Conservation (phyloP, 108 stramenopile species). For the Cylindrotheca fusiformis region DNA sequence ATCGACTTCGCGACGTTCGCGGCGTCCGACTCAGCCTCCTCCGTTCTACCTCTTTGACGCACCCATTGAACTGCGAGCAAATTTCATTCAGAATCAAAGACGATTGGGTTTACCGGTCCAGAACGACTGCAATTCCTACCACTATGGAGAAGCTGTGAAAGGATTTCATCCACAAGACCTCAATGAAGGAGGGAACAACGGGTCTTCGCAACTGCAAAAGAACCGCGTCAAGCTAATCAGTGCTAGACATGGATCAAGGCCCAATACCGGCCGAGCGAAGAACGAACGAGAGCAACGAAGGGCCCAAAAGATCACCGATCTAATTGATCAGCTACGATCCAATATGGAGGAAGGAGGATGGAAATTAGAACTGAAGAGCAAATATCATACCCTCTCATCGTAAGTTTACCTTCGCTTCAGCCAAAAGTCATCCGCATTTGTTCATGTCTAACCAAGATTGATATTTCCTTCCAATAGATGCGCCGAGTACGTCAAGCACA, state of each 20-base stretch:
- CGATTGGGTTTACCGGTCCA: constrained; percentile 32
- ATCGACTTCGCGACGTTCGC: neutral
- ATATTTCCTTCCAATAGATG: constrained; percentile 42
- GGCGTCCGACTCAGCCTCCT: constrained; percentile 12
- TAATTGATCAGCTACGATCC: constrained; percentile 65
- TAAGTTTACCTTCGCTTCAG: constrained; percentile 37
- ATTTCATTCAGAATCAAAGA: constrained; percentile 39
- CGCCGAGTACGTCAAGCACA: constrained; percentile 66
- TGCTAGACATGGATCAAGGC: constrained; percentile 29
- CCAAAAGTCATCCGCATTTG: neutral
- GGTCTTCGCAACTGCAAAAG: constrained; percentile 2
- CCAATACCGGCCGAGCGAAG: constrained; percentile 35
- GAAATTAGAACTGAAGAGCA: constrained; percentile 78
- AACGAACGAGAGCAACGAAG: constrained; percentile 77
- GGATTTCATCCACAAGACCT: constrained; percentile 70
- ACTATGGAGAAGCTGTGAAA: constrained; percentile 63
- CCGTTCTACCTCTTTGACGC: constrained; percentile 54
- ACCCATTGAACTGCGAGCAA: constrained; percentile 39
- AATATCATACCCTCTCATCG: constrained; percentile 80
- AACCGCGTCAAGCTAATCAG: constrained; percentile 31
- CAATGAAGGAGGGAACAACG: neutral
- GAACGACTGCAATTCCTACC: constrained; percentile 43
- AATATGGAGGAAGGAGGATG: constrained; percentile 78
- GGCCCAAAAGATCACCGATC: constrained; percentile 74
- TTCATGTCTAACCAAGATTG: constrained; percentile 1